A percentile compares a stretch with the other conserved stretches of the same genome.
These are phyloP conservation scores for Dendrobium officinale DNA, from an alignment of 106 monocot species.

Conservation along the genomic window DNA sequence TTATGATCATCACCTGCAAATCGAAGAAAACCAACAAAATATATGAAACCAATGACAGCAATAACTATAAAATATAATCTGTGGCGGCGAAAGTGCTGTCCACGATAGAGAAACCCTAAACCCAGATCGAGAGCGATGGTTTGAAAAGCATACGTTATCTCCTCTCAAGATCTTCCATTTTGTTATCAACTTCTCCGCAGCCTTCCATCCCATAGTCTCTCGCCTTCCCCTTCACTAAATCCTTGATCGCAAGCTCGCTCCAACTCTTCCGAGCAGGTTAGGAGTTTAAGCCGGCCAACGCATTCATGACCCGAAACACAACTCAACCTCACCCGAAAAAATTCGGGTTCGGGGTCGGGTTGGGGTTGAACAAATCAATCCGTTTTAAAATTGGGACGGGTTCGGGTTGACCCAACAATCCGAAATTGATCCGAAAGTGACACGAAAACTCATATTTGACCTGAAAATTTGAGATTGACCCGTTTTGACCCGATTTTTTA, in stretches of 20 bases:
- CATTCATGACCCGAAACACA: too few relatives aligned
- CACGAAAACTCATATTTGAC: too few relatives aligned
- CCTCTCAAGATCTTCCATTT: slow-evolving; percentile 29
- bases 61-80: background rate
- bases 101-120: background rate
- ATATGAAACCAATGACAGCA: background rate
- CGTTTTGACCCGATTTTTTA: too few relatives aligned
- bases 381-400: too few relatives aligned
- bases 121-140: background rate
- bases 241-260: background rate
- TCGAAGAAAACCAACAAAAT: background rate
- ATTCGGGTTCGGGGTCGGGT: too few relatives aligned
- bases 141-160: slow-evolving; percentile 12
- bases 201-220: slow-evolving; percentile 23
- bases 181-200: slow-evolving; percentile 19
- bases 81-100: too few relatives aligned
- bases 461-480: too few relatives aligned
- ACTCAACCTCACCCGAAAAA: too few relatives aligned
- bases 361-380: too few relatives aligned
- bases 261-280: background rate
- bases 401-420: too few relatives aligned
- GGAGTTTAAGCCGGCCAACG: too few relatives aligned
- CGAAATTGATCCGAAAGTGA: too few relatives aligned
- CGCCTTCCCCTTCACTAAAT: background rate
- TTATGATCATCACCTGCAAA: slow-evolving; percentile 77